phyloP scores from a whole-genome alignment of 2,329 filamentous ascomycete genomes.

The Exophiala calicioides region DNA sequence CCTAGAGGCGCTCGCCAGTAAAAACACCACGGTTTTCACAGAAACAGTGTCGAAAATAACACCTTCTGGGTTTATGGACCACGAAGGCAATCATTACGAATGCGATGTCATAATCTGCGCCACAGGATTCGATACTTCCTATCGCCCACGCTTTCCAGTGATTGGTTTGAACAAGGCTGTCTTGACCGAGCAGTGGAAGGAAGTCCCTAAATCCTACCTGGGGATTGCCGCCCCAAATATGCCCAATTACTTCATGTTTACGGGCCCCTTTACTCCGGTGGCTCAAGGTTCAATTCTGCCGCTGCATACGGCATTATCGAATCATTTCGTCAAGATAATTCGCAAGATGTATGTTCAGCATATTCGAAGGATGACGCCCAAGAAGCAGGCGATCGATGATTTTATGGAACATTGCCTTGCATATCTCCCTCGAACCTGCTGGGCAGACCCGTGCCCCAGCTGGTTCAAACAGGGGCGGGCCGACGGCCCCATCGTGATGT shows the following conservation, averaged over 20 bases:
- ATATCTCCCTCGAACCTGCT: constrained; percentile 41
- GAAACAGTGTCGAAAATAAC: no score
- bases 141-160: no score
- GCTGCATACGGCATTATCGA: constrained; percentile 26
- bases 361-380: constrained; percentile 40
- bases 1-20: constrained; percentile 6
- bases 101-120: constrained; percentile 14
- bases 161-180: no score
- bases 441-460: constrained; percentile 34
- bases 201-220: no score
- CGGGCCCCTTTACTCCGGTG: constrained; percentile 34
- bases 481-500: constrained; percentile 49
- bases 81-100: no score
- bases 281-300: constrained; percentile 34
- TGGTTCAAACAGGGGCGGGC: constrained; percentile 54
- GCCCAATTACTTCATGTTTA: constrained; percentile 39
- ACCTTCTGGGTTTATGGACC: no score
- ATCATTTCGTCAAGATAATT: constrained; percentile 35
- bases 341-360: constrained; percentile 36
- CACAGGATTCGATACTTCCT: constrained; percentile 15
- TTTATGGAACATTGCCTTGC: not conserved
- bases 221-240: constrained; percentile 28
- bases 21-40: constrained; percentile 8
- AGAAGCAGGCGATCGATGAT: constrained; percentile 25
- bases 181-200: no score